Evolutionary conservation across 1,284 basidiomycete species (phyloP).

Genomic region (Microbotryum silenes-acaulis): DNA sequence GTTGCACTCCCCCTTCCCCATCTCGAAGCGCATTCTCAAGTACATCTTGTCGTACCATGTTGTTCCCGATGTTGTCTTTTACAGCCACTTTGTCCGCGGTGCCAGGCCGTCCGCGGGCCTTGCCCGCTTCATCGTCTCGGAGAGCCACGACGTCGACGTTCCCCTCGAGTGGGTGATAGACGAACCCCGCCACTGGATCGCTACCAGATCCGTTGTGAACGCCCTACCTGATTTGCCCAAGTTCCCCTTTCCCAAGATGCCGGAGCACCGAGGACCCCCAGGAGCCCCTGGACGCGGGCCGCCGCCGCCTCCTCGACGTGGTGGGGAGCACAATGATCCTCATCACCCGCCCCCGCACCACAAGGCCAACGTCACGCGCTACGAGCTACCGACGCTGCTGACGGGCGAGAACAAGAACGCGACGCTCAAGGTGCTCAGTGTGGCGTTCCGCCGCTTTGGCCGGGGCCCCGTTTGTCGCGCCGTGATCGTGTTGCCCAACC

Average conservation of each 20-base stretch:
- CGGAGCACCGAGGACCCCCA: neutral
- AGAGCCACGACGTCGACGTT: constrained; percentile 13
- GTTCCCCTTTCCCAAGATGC: constrained; percentile 1
- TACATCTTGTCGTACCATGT: constrained; percentile 34
- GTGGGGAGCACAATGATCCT: neutral
- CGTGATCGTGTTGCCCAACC: constrained; percentile 23
- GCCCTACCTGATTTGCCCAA: neutral
- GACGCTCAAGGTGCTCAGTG: constrained; percentile 32
- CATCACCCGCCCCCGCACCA: neutral
- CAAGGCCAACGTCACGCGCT: constrained; percentile 31
- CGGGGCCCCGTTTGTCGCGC: constrained; percentile 27
- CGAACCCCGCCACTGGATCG: neutral
- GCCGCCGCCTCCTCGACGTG: constrained; percentile 2
- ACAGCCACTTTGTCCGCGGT: constrained; percentile 31
- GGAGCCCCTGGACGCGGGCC: constrained; percentile 10
- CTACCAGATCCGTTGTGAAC: neutral
- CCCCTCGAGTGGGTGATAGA: constrained; percentile 6
- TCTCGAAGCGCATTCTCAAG: constrained; percentile 30
- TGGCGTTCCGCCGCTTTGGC: constrained; percentile 30
- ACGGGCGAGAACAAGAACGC: constrained; percentile 29
- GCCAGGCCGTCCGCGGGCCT: constrained; percentile 7
- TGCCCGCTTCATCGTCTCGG: neutral
- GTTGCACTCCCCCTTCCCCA: constrained; percentile 36
- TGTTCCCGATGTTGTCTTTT: constrained; percentile 34
- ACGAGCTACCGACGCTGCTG: constrained; percentile 34